phyloP scores from a whole-genome alignment of 1,284 basidiomycete species.

The Takashimella tepidaria region DNA sequence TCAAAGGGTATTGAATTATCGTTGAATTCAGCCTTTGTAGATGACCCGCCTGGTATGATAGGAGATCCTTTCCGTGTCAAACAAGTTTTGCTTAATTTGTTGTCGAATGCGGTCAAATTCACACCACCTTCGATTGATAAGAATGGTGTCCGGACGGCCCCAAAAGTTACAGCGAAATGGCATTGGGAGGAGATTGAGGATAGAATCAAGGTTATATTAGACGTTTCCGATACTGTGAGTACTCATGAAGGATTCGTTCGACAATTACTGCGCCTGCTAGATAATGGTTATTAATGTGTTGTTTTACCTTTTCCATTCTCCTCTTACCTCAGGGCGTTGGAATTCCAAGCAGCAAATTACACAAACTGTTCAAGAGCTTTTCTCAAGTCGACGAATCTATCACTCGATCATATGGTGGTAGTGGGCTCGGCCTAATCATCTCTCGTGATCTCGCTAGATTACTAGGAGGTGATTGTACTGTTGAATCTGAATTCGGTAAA shows the following conservation, averaged over 20 bases:
- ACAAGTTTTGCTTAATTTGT: slow-evolving; percentile 37
- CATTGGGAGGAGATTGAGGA: slow-evolving; percentile 15
- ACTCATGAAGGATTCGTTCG: no score
- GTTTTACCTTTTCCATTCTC: no score
- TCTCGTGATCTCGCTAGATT: slow-evolving; percentile 37
- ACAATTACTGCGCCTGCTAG: no score
- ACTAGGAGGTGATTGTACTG: slow-evolving; percentile 43
- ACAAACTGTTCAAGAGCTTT: slow-evolving; percentile 44
- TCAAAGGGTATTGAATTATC: slow-evolving; percentile 41
- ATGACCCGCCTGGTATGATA: slow-evolving; percentile 34
- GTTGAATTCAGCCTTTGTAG: slow-evolving; percentile 26
- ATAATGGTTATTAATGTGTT: no score
- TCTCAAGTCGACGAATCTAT: slow-evolving; percentile 44
- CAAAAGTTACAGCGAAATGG: slow-evolving; percentile 34
- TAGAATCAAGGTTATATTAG: slow-evolving; percentile 20
- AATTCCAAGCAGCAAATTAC: slow-evolving; percentile 33
- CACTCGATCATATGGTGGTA: slow-evolving; percentile 40
- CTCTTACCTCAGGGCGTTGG: slow-evolving; percentile 28
- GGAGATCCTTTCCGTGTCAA: slow-evolving; percentile 44
- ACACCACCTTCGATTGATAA: slow-evolving; percentile 17
- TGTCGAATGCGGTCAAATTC: slow-evolving; percentile 45
- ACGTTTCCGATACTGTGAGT: slow-evolving; percentile 32
- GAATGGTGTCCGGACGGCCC: slow-evolving; percentile 6
- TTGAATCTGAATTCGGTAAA: slow-evolving; percentile 38
- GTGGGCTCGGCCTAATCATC: slow-evolving; percentile 43